Conservation (phyloP, 176 grass and related monocot species). For the Thalia dealbata region DNA sequence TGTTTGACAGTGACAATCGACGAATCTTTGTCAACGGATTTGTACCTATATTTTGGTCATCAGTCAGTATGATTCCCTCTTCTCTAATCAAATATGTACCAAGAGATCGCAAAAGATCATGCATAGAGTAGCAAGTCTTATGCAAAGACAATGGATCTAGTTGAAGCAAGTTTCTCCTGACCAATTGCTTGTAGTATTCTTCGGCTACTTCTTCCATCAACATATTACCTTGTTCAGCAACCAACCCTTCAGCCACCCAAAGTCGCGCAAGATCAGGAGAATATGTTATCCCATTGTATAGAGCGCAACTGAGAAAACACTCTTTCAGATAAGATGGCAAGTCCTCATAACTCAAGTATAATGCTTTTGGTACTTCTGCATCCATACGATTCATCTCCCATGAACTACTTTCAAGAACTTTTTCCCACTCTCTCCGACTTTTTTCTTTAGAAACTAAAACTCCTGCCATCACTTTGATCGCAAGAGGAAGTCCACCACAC, state of each 20-base stretch:
- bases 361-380: constrained; percentile 9
- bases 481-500: constrained; percentile 37
- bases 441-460: constrained; percentile 9
- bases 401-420: background rate
- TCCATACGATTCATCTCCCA: constrained; percentile 23
- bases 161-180: too few relatives aligned
- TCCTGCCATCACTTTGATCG: constrained; percentile 23
- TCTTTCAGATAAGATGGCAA: constrained; percentile 21
- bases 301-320: constrained; percentile 34
- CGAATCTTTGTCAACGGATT: background rate
- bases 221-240: too few relatives aligned
- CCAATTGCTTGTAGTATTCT: too few relatives aligned
- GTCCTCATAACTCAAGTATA: constrained; percentile 38
- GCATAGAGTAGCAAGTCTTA: too few relatives aligned
- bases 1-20: too few relatives aligned
- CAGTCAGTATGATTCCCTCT: too few relatives aligned
- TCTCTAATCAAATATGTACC: constrained; percentile 8
- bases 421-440: constrained; percentile 23
- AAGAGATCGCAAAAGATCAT: constrained; percentile 11
- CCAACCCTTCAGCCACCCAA: too few relatives aligned
- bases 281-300: background rate
- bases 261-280: too few relatives aligned
- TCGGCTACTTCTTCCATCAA: too few relatives aligned
- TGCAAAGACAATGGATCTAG: too few relatives aligned
- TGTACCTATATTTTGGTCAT: too few relatives aligned